Base-by-base conservation (phyloP, 1,284 basidiomycete genomes). In the Pyrrhoderma noxium region DNA sequence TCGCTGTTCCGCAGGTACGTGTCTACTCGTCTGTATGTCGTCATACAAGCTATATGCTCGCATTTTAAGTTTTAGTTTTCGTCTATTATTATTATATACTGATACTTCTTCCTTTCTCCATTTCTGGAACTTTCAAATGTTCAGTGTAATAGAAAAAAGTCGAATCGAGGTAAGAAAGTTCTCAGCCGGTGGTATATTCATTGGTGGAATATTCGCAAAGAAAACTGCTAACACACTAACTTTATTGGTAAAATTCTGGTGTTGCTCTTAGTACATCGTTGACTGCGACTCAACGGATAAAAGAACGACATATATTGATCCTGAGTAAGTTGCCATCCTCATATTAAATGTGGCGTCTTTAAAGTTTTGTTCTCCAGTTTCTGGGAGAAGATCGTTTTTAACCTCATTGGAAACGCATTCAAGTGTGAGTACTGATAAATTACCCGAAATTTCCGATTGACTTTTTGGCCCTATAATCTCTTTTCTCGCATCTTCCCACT, bases 301-400 rank as follows among this genome's bases (percentile, higher is more conserved):
- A 18, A 49, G 52, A 25, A 23, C 56, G 34, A 54, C 54, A 16
- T 65, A 61, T 49, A 59, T 66, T 13, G 64, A 66, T 48, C 56
- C 60, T 21, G 64, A 62, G 48, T 57, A 54, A 4, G 59, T 53
- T n/a, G 9, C 36, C 25, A 8, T 14, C 11, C 27, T 31, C 34
- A 18, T 22, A 40, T 46, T 22, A 13, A 7, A 8, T 38, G 19
- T 38, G 41, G 18, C 3, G 1, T 13, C 34, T n/a, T 22, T 27
- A 21, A 45, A 45, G 47, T 25, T 18, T n/a, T 50, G 22, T 34
- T 25, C 1, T 38, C 9, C 48, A 60, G 59, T 37, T 56, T 62
- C 18, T 65, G 64, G 64, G 64, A 66, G 47, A 65, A 66, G 56
- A 62, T 66, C 21, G 52, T 63, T 18, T 64, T 64, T 59, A 64